These are phyloP conservation scores for Termitomyces sp. DNA, from an alignment of 768 basidiomycete genomes.

Conservation along the genomic window DNA sequence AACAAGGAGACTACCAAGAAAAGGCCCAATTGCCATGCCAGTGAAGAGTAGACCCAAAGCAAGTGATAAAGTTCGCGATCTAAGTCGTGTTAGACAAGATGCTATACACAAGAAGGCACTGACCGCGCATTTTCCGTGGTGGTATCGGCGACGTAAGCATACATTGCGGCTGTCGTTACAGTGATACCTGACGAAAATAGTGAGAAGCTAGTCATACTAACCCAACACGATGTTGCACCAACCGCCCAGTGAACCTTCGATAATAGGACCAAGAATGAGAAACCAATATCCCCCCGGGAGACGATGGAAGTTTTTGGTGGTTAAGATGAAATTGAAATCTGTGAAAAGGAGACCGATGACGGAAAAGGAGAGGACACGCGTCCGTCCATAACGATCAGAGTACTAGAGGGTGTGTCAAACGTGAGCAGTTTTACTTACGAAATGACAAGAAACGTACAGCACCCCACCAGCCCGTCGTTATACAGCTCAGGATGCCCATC, in stretches of 20 bases:
- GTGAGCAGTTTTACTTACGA: neutral
- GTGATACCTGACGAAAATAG: conserved; percentile 34
- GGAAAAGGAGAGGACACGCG: conserved; percentile 54
- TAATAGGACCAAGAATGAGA: conserved; percentile 53
- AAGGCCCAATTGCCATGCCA: conserved; percentile 77
- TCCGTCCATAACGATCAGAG: conserved; percentile 76
- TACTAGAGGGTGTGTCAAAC: conserved; percentile 33
- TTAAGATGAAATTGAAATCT: conserved; percentile 64
- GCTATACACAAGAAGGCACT: neutral
- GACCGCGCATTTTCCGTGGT: conserved; percentile 51
- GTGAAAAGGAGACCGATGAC: conserved; percentile 53
- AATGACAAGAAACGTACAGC: conserved; percentile 39
- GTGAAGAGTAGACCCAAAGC: conserved; percentile 60
- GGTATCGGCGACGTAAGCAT: conserved; percentile 71
- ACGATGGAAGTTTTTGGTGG: conserved; percentile 47
- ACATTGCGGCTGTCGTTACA: conserved; percentile 41
- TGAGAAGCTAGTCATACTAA: conserved; percentile 2
- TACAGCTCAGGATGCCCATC: conserved; percentile 67
- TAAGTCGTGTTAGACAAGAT: conserved; percentile 17
- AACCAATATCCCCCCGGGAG: conserved; percentile 85
- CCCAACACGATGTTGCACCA: conserved; percentile 12
- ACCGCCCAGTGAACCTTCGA: conserved; percentile 76
- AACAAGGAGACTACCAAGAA: conserved; percentile 63
- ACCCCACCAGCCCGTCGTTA: conserved; percentile 87
- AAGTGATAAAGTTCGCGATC: conserved; percentile 62